phyloP scores from a whole-genome alignment of 352 stramenopile genomes.

The Phytophthora constricta region DNA sequence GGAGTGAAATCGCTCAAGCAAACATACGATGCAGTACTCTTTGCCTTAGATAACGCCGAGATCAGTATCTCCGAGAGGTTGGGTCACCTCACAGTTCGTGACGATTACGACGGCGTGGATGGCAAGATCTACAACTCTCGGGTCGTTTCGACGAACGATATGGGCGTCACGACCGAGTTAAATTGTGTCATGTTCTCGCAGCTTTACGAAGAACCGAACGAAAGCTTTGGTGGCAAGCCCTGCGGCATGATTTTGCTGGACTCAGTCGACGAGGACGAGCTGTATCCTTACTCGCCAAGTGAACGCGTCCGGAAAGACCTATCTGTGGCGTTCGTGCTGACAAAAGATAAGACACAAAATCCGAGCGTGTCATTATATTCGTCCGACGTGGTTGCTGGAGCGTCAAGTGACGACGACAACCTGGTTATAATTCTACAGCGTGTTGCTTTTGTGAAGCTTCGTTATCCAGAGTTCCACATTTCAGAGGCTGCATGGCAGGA shows the following conservation, averaged over 20 bases:
- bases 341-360: conserved; percentile 1
- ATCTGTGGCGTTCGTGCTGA: conserved; percentile 17
- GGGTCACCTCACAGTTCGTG: conserved; percentile 38
- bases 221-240: not conserved
- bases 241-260: conserved; percentile 23
- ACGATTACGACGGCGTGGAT: conserved; percentile 33
- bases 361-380: too few species aligned
- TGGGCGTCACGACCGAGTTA: conserved; percentile 8
- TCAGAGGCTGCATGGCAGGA: conserved; percentile 5
- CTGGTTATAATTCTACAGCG: too few species aligned
- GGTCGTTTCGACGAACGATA: conserved; percentile 20
- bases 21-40: conserved; percentile 37
- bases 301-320: conserved; percentile 30
- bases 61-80: conserved; percentile 44
- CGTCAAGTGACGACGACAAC: too few species aligned
- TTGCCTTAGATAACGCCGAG: conserved; percentile 28
- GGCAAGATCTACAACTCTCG: conserved; percentile 22
- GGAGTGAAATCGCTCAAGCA: conserved; percentile 28
- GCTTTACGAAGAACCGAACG: not conserved
- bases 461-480: conserved; percentile 20
- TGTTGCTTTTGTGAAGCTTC: conserved; percentile 24
- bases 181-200: conserved; percentile 15
- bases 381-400: too few species aligned
- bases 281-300: conserved; percentile 22
- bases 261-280: conserved; percentile 35